These are phyloP conservation scores for Microthyrium microscopicum DNA, from an alignment of 2,329 filamentous ascomycete genomes.

Conservation along the genomic window DNA sequence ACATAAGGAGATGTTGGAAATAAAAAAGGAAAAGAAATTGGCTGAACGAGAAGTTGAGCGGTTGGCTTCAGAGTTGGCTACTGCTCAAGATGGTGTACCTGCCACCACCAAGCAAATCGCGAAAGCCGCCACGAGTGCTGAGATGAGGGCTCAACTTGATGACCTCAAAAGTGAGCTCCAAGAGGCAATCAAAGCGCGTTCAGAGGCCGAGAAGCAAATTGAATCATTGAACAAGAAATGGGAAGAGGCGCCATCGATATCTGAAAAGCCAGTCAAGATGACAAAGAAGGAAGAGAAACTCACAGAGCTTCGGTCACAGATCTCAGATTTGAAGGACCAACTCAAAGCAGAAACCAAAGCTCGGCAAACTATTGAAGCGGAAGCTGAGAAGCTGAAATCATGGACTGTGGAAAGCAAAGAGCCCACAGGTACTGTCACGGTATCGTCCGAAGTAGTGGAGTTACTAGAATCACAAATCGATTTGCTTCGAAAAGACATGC, in stretches of 20 bases:
- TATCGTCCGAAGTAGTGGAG: slow-evolving; percentile 13
- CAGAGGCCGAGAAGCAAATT: slow-evolving; percentile 9
- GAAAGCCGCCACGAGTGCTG: background rate
- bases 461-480: slow-evolving; percentile 24
- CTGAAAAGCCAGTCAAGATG: background rate
- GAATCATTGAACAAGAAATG: slow-evolving; percentile 21
- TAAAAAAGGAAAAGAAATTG: slow-evolving; percentile 5
- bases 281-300: slow-evolving; percentile 15
- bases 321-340: too few species aligned
- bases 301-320: slow-evolving; percentile 7
- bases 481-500: slow-evolving; percentile 32
- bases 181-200: slow-evolving; percentile 12
- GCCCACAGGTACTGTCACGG: slow-evolving; percentile 17
- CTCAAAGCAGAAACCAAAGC: too few species aligned
- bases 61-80: background rate
- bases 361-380: too few species aligned
- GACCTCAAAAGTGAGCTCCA: slow-evolving; percentile 17
- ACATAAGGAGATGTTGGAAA: slow-evolving; percentile 4
- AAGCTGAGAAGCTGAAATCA: slow-evolving; percentile 16
- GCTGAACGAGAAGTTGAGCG: background rate
- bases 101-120: too few species aligned
- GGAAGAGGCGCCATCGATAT: background rate
- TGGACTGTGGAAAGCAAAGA: slow-evolving; percentile 17
- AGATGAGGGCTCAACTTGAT: slow-evolving; percentile 12
- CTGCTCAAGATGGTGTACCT: too few species aligned